Conservation (phyloP, 2,329 filamentous ascomycete species). For the Hymenoscyphus fructigenus region DNA sequence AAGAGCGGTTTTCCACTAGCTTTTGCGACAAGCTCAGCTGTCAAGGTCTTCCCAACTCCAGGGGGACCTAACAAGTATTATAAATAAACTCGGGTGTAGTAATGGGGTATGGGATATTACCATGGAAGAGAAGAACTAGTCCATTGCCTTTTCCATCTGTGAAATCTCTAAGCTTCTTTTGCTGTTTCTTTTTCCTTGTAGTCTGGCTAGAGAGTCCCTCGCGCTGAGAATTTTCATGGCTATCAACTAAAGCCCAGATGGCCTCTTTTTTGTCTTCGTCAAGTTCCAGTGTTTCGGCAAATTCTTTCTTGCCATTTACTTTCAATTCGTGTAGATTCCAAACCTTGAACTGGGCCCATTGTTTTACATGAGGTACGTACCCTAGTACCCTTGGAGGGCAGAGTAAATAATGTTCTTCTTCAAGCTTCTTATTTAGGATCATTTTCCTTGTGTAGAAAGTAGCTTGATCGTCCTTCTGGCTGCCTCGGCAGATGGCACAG, state of each 20-base stretch:
- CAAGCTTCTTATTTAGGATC: no score
- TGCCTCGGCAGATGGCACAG: background rate
- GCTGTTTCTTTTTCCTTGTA: background rate
- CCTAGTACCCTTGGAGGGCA: background rate
- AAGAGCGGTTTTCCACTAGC: conserved; percentile 37
- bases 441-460: background rate
- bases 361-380: background rate
- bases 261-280: background rate
- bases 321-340: background rate
- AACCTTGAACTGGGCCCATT: conserved; percentile 1
- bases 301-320: background rate
- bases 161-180: background rate
- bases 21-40: conserved; percentile 35
- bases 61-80: conserved; percentile 6
- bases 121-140: background rate
- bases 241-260: background rate
- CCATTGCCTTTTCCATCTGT: background rate
- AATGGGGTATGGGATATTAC: background rate
- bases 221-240: background rate
- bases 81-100: background rate
- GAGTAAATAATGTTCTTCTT: background rate
- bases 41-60: conserved; percentile 15
- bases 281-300: background rate
- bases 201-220: background rate
- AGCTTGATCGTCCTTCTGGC: background rate